Base-by-base conservation (phyloP, 2,329 filamentous ascomycete genomes). In the Fusarium sambucinum region DNA sequence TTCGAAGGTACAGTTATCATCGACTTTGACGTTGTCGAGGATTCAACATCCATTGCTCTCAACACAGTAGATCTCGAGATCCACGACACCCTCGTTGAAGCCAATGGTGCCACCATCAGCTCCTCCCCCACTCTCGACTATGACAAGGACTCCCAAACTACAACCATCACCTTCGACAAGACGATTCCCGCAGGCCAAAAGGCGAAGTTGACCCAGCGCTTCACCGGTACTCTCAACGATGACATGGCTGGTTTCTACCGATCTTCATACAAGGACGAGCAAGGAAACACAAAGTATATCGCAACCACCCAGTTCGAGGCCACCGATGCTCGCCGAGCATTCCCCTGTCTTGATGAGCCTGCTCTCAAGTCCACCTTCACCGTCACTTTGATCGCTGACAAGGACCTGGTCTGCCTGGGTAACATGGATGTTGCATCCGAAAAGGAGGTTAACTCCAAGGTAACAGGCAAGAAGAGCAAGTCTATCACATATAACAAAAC, bases 201-300 rank as follows among this genome's bases (percentile, higher is more conserved):
- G 83, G 92, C 92, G 21, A 89, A 74, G 88, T 87, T 72, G 54
- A 78, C 79, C 35, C 80, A 85, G 59, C 77, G 78, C 44, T 97
- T 96, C 80, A 90, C 87, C 12, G 94, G 94, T 40, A 86, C 85
- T 42, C 83, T 97, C 75, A 97, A 97, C 79, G 92, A 97, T 78
- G 95, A 96, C 81, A 97, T 98, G 93, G 94, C 94, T 48, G 95
- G 95, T 47, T 98, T 98, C 86, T 98, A 98, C 82, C 89, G 95
- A 60, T 97, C 94, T 2, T 96, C 93, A 9, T 98, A 95, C 85
- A 96, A 96, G 84, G 90, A 89, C 64, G 81, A 87, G 48, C 89
- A 96, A 75, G 95, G 95, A 38, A 88, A 88, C 63, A 89, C 90
- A 60, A 92, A 92, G 71, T 91, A 94, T 77, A 85, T 98, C 76